phyloP scores from a whole-genome alignment of 257 asterid species.

The Agastache rugosa region DNA sequence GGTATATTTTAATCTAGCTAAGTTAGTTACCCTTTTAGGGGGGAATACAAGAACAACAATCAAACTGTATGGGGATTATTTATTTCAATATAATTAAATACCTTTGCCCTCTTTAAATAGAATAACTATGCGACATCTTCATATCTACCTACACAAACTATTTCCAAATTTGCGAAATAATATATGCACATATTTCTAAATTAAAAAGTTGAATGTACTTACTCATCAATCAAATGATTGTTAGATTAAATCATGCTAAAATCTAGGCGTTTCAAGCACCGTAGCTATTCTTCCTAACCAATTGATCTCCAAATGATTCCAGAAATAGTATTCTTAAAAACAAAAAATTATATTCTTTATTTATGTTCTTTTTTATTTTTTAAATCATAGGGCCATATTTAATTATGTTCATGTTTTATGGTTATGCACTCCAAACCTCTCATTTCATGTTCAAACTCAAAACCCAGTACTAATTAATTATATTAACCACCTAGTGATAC shows the following conservation, averaged over 20 bases:
- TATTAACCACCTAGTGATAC: constrained; percentile 17
- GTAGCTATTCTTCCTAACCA: constrained; percentile 30
- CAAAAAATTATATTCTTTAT: background rate
- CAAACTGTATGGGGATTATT: constrained; percentile 12
- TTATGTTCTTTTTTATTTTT: background rate
- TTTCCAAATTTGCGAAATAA: constrained; percentile 21
- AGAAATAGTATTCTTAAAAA: constrained; percentile 26
- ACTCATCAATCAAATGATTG: constrained; percentile 45
- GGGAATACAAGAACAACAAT: constrained; percentile 1
- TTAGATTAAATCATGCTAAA: constrained; percentile 43
- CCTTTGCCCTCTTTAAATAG: constrained; percentile 10
- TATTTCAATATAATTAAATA: constrained; percentile 14
- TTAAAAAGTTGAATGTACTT: constrained; percentile 34
- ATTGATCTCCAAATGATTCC: constrained; percentile 40
- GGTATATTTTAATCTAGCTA: constrained; percentile 8
- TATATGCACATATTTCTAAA: constrained; percentile 20
- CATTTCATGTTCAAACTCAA: constrained; percentile 35
- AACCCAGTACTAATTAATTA: constrained; percentile 13
- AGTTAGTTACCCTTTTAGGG: constrained; percentile 1
- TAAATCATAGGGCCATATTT: background rate
- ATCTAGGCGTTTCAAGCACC: constrained; percentile 39
- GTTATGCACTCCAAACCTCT: constrained; percentile 35
- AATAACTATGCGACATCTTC: constrained; percentile 8
- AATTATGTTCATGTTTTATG: background rate
- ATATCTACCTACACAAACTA: constrained; percentile 17